Base-by-base conservation (phyloP, 2,329 filamentous ascomycete genomes). In the Phaeoacremonium minimum region DNA sequence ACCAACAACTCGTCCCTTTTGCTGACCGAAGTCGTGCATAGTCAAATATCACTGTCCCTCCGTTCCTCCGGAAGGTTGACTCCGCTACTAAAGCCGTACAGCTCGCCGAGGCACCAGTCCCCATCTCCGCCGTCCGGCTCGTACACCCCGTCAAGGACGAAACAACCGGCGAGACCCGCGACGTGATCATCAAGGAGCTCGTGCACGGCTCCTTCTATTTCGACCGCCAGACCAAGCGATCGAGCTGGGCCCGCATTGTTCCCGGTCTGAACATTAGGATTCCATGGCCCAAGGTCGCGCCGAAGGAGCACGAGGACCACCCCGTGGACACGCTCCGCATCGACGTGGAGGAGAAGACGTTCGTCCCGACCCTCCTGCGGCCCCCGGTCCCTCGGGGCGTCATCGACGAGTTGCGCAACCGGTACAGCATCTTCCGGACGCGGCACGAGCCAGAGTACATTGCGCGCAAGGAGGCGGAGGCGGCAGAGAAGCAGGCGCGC, bases 401-500 rank as follows among this genome's bases (percentile, higher is more conserved):
- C 26, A 74, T 95, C 46, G 82, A 95, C 58, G 91, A 97, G 69
- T 71, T 97, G 55, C 76, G 89, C 55, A 84, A 85, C 68, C 84
- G 81, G 57, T 95, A 83, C 73, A 86, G 83, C 49, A 79, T 75
- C 51, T 93, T 90, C 77, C 75, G 89, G 53, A 88, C 82, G 36
- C 73, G 87, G 32, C 87, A 95, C 64, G 85, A 89, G 45, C 66
- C 75, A 31, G 84, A 83, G 58, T 95, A 84, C 56, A 60, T 90
- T 35, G 63, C 58, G 43, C 59, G 62, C 57, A 63, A 68, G 54
- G 62, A 65, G 49, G 60, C 58, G 36, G 49, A 58, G 49, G 49
- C 51, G 45, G 55, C 50, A 32, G 52, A 53, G 39, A 59, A 58
- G 52, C 51, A 55, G 47, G 56, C 60, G n/a, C 55, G 47, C 47